Percentiles rank a stretch among this genome's conserved stretches.
phyloP scores from a whole-genome alignment of 805 yeast genomes.

The Lachancea sp. region DNA sequence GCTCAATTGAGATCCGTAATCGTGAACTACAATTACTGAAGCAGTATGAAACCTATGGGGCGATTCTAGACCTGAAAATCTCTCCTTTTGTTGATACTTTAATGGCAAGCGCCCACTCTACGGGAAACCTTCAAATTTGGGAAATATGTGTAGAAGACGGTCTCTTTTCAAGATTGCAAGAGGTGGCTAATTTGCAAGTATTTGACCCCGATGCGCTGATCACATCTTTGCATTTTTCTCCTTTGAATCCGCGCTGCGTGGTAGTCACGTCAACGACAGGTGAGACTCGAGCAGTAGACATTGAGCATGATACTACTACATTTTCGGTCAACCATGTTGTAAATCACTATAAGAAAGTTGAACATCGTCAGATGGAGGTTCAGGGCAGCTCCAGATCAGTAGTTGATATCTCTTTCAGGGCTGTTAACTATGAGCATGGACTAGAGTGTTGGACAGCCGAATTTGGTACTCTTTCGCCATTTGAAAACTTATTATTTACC shows the following conservation, averaged over 20 bases:
- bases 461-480: constrained; percentile 51
- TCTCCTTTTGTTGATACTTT: constrained; percentile 46
- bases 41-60: constrained; percentile 41
- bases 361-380: constrained; percentile 11
- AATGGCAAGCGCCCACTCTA: constrained; percentile 67
- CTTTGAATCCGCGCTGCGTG: constrained; percentile 34
- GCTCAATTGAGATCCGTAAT: constrained; percentile 45
- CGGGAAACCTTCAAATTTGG: constrained; percentile 73
- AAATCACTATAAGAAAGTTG: constrained; percentile 9
- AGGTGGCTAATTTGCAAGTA: constrained; percentile 36
- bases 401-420: background rate
- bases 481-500: constrained; percentile 56
- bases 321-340: constrained; percentile 5
- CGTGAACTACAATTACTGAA: constrained; percentile 21
- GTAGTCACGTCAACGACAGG: constrained; percentile 69
- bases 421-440: constrained; percentile 44
- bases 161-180: constrained; percentile 13
- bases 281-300: constrained; percentile 35
- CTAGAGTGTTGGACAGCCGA: constrained; percentile 88
- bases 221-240: constrained; percentile 59
- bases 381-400: constrained; percentile 12
- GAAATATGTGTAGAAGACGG: constrained; percentile 21
- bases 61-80: constrained; percentile 73
- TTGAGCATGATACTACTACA: background rate
- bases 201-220: constrained; percentile 47